phyloP scores from a whole-genome alignment of 2,329 filamentous ascomycete species.

The Penicillium sp. region DNA sequence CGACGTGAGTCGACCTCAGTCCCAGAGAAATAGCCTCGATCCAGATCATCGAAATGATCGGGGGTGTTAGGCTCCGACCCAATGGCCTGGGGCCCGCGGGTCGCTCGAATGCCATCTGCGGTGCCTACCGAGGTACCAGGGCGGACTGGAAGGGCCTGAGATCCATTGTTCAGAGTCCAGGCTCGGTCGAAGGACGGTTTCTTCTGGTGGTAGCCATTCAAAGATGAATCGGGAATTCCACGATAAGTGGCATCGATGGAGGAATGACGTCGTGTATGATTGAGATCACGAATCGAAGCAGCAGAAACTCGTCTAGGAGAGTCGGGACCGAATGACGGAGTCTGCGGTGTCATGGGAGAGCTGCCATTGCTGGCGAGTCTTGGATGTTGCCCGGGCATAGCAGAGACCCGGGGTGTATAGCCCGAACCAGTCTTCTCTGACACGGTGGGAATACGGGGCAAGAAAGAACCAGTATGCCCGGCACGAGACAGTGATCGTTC shows the following conservation, averaged over 20 bases:
- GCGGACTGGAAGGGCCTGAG: slow-evolving; percentile 33
- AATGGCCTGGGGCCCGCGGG: slow-evolving; percentile 23
- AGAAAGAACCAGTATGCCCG: slow-evolving; percentile 38
- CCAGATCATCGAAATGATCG: slow-evolving; percentile 57
- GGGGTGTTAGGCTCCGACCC: slow-evolving; percentile 34
- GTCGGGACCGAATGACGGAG: slow-evolving; percentile 42
- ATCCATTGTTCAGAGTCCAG: slow-evolving; percentile 53
- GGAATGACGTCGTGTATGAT: slow-evolving; percentile 83
- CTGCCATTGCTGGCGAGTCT: slow-evolving; percentile 36
- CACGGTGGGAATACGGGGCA: slow-evolving; percentile 46
- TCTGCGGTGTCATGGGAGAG: slow-evolving; percentile 47
- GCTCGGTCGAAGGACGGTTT: slow-evolving; percentile 58
- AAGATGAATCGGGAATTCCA: slow-evolving; percentile 26
- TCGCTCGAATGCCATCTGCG: slow-evolving; percentile 10
- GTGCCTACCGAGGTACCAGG: slow-evolving; percentile 35
- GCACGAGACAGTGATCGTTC: slow-evolving; percentile 47
- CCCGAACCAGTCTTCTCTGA: slow-evolving; percentile 33
- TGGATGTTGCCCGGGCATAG: slow-evolving; percentile 30
- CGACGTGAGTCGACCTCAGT: slow-evolving; percentile 74
- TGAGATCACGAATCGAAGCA: slow-evolving; percentile 74
- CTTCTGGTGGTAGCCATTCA: slow-evolving; percentile 50
- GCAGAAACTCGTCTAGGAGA: slow-evolving; percentile 64
- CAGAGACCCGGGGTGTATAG: slow-evolving; percentile 27
- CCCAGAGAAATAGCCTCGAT: slow-evolving; percentile 91
- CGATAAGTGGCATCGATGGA: slow-evolving; percentile 68